phyloP scores from a whole-genome alignment of 73 alveolate species.

The Paramecium biaurelia region DNA sequence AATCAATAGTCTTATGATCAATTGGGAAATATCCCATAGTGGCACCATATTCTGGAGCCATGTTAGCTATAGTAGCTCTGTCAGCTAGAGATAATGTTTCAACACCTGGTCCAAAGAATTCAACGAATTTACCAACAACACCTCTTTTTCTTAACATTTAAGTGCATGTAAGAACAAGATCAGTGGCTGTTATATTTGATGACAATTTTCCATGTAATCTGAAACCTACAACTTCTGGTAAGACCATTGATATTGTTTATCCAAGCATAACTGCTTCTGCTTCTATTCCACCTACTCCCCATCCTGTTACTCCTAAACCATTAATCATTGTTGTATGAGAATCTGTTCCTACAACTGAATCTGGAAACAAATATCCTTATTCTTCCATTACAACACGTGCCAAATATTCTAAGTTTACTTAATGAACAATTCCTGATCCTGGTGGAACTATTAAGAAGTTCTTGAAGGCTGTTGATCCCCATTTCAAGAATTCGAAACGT shows the following conservation, averaged over 20 bases:
- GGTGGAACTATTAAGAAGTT: conserved; percentile 90
- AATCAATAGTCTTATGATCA: conserved; percentile 83
- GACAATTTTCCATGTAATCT: conserved; percentile 78
- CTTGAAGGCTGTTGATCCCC: conserved; percentile 90
- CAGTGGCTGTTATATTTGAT: conserved; percentile 84
- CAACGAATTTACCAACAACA: conserved; percentile 94
- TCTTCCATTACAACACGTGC: conserved; percentile 86
- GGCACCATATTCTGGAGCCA: conserved; percentile 97
- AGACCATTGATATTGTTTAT: conserved; percentile 85
- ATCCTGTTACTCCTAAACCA: conserved; percentile 91
- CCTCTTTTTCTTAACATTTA: conserved; percentile 91
- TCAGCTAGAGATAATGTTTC: conserved; percentile 78
- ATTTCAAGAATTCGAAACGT: conserved; percentile 88
- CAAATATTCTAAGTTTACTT: conserved; percentile 86
- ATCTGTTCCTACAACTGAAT: conserved; percentile 90
- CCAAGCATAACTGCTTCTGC: conserved; percentile 96
- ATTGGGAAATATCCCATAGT: conserved; percentile 94
- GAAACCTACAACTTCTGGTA: conserved; percentile 90
- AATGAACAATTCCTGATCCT: conserved; percentile 82
- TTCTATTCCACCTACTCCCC: conserved; percentile 96
- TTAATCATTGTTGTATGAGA: conserved; percentile 92
- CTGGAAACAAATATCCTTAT: conserved; percentile 74
- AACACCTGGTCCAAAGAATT: conserved; percentile 90
- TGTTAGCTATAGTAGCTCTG: conserved; percentile 88
- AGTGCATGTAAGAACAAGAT: conserved; percentile 78